Conservation (phyloP, 1,284 basidiomycete species). For the Microbotryum saponariae region DNA sequence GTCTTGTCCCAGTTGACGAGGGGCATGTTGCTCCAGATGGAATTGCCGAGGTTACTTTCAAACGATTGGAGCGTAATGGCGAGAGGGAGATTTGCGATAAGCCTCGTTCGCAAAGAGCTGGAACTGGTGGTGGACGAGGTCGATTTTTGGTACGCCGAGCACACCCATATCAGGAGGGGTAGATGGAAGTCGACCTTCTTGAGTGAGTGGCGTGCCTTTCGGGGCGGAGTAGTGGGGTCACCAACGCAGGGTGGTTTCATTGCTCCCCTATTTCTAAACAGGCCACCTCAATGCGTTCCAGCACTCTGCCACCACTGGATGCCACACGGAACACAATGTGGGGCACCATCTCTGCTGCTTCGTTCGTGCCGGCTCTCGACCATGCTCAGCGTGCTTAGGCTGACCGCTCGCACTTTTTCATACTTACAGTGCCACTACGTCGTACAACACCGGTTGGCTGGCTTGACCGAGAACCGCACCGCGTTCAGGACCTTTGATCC, state of each 20-base stretch:
- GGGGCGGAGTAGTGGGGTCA: not conserved
- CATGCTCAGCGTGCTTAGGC: too few species aligned
- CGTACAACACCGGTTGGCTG: conserved; percentile 3
- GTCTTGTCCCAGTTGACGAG: not conserved
- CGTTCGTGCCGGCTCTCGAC: too few species aligned
- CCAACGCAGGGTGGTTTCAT: not conserved
- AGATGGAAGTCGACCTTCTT: conserved; percentile 1
- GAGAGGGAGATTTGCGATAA: not conserved
- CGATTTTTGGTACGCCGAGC: not conserved
- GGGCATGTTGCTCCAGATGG: not conserved
- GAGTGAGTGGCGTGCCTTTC: not conserved
- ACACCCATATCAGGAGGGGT: not conserved
- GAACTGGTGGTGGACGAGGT: not conserved
- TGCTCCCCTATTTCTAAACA: not conserved
- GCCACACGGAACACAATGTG: too few species aligned
- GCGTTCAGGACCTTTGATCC: conserved; percentile 5
- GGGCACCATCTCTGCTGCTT: too few species aligned
- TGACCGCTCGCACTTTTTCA: not conserved
- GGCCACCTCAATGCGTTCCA: conserved; percentile 1
- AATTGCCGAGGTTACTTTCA: conserved; percentile 1
- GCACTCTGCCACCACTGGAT: not conserved
- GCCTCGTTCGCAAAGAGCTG: not conserved
- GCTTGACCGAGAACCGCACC: conserved; percentile 1
- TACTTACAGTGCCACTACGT: conserved; percentile 1
- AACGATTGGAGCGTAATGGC: not conserved